These are phyloP conservation scores for Isoetes engelmannii DNA, from an alignment of 83 land plant genomes.

Conservation along the genomic window DNA sequence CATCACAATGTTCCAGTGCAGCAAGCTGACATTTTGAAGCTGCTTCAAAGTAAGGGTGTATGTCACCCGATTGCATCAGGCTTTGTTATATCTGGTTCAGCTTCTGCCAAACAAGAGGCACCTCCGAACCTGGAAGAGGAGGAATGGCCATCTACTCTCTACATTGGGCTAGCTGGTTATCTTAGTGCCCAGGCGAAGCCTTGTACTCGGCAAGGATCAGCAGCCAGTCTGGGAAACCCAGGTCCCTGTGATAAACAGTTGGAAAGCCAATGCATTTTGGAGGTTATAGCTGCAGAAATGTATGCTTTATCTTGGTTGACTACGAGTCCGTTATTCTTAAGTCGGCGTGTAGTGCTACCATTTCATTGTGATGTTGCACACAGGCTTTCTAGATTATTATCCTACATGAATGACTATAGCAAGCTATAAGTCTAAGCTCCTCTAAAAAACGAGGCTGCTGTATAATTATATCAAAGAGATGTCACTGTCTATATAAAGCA, in stretches of 20 bases:
- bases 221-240: conserved; percentile 8
- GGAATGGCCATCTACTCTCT: conserved; percentile 86
- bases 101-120: conserved; percentile 43
- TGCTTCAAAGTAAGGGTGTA: conserved; percentile 68
- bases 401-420: conserved; percentile 45
- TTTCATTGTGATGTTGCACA: conserved; percentile 85
- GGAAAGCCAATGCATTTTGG: conserved; percentile 52
- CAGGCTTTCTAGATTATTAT: conserved; percentile 60
- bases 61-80: conserved; percentile 72
- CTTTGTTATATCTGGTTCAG: conserved; percentile 71
- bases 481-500: too few species aligned
- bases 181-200: conserved; percentile 11
- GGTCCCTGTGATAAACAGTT: conserved; percentile 23
- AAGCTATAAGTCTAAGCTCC: too few species aligned
- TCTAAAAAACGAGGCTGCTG: too few species aligned
- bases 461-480: too few species aligned
- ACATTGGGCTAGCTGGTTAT: conserved; percentile 52
- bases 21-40: conserved; percentile 44
- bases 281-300: conserved; percentile 68
- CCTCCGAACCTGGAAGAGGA: conserved; percentile 32
- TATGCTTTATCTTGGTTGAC: conserved; percentile 91
- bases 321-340: conserved; percentile 60
- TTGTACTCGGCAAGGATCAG: conserved; percentile 20
- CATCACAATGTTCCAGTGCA: background rate
- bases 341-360: conserved; percentile 65